Conservation (phyloP, 148 eudicot genomes). For the Rhododendron simsii region DNA sequence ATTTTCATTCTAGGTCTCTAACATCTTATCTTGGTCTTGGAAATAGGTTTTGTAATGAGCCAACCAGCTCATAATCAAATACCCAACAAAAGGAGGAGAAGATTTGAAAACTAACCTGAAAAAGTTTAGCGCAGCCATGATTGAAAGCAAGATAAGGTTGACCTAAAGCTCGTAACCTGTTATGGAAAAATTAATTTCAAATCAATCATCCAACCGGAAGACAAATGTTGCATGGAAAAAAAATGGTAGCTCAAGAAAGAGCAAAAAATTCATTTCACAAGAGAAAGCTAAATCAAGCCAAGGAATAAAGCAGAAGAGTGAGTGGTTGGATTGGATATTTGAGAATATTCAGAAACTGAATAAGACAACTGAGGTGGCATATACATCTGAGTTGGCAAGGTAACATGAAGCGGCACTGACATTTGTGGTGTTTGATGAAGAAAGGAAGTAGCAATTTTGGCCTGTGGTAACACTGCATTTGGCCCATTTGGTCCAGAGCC, state of each 20-base stretch:
- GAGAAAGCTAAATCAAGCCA: not conserved
- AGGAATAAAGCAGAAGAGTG: not conserved
- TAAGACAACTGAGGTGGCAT: too few relatives aligned
- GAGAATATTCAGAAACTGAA: too few relatives aligned
- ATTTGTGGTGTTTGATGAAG: too few relatives aligned
- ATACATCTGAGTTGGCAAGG: too few relatives aligned
- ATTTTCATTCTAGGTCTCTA: not conserved
- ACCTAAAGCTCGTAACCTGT: constrained; percentile 78
- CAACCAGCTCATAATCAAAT: not conserved
- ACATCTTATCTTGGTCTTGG: not conserved
- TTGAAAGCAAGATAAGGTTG: constrained; percentile 88
- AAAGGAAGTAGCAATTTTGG: too few relatives aligned
- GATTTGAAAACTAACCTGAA: constrained; percentile 54
- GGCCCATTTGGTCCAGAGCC: too few relatives aligned
- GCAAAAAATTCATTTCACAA: not conserved
- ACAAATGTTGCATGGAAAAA: not conserved
- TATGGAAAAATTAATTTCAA: not conserved
- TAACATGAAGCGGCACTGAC: too few relatives aligned
- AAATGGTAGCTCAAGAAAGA: not conserved
- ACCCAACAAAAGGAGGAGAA: not conserved
- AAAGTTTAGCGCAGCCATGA: constrained; percentile 95
- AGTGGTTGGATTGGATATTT: too few relatives aligned
- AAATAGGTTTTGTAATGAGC: not conserved
- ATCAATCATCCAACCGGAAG: not conserved
- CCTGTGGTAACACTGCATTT: too few relatives aligned